A percentile compares a stretch with the other conserved stretches of the same genome.
Evolutionary conservation across 1,139 yeast genomes (phyloP).

Genomic region (Kodamaea derodonti): DNA sequence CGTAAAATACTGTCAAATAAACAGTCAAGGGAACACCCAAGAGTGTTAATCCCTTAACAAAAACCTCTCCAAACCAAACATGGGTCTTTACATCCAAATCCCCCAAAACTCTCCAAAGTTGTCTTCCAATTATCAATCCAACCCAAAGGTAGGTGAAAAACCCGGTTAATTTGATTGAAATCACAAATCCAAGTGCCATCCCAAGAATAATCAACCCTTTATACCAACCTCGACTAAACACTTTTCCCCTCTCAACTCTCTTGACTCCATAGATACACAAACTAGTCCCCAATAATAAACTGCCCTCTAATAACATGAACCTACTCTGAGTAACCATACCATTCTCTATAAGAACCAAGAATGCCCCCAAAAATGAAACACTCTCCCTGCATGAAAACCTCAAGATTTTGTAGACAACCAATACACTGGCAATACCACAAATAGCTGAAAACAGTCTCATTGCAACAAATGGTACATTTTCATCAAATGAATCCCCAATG

Average conservation of each 20-base stretch:
- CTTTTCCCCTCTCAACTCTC: slow-evolving; percentile 29
- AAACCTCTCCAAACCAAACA: slow-evolving; percentile 28
- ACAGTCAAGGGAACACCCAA: slow-evolving; percentile 47
- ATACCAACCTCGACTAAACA: slow-evolving; percentile 45
- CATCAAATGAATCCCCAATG: slow-evolving; percentile 33
- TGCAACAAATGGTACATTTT: slow-evolving; percentile 29
- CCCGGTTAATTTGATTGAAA: slow-evolving; percentile 56
- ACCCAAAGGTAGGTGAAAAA: slow-evolving; percentile 52
- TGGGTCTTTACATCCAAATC: slow-evolving; percentile 44
- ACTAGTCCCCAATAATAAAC: slow-evolving; percentile 45
- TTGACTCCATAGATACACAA: slow-evolving; percentile 44
- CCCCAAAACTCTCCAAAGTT: slow-evolving; percentile 56
- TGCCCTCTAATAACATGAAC: slow-evolving; percentile 47
- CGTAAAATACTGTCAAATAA: slow-evolving; percentile 44
- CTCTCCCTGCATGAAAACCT: slow-evolving; percentile 40
- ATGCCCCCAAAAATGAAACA: slow-evolving; percentile 43
- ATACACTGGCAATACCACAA: slow-evolving; percentile 43
- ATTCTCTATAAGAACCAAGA: slow-evolving; percentile 50
- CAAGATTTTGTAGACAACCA: slow-evolving; percentile 46
- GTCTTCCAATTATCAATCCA: slow-evolving; percentile 32
- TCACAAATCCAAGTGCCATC: slow-evolving; percentile 47
- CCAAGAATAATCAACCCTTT: slow-evolving; percentile 40
- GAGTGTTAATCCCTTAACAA: slow-evolving; percentile 30
- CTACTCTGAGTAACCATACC: slow-evolving; percentile 50
- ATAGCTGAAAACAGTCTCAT: slow-evolving; percentile 32